Evolutionary conservation across 306 rosid species (phyloP).

Genomic region (Lablab purpureus): DNA sequence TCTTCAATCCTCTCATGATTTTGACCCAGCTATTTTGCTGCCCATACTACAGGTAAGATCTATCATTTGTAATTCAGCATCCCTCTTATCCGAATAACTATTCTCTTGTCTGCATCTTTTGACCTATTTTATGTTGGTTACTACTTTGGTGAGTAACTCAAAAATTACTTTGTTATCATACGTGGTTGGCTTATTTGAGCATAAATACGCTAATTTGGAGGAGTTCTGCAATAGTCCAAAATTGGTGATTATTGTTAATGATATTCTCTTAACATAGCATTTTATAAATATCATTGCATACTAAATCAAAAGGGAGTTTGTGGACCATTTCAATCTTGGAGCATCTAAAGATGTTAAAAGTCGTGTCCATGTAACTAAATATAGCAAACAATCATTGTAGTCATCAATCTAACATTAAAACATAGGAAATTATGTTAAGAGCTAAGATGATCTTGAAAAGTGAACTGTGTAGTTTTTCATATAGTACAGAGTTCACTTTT

Average conservation of each 20-base stretch:
- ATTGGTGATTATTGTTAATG: neutral
- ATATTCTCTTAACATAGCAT: neutral
- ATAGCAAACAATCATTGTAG: neutral
- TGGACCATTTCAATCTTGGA: slow-evolving; percentile 24
- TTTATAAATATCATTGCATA: slow-evolving; percentile 13
- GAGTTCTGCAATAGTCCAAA: neutral
- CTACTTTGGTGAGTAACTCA: neutral
- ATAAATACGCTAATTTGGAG: neutral
- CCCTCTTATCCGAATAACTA: neutral
- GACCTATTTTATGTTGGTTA: slow-evolving; percentile 24
- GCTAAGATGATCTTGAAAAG: neutral
- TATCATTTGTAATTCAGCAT: slow-evolving; percentile 11
- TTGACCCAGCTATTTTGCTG: slow-evolving; percentile 77
- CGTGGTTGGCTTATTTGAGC: slow-evolving; percentile 1
- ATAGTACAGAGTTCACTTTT: neutral
- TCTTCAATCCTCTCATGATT: slow-evolving; percentile 71
- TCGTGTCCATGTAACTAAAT: neutral
- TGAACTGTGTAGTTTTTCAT: neutral
- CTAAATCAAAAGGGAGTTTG: slow-evolving; percentile 9
- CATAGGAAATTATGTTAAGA: neutral
- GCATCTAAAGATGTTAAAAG: slow-evolving; percentile 4
- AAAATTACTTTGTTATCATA: neutral
- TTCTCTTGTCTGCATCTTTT: neutral
- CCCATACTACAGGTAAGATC: slow-evolving; percentile 81
- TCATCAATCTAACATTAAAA: neutral